Evolutionary conservation across 257 asterid species (phyloP).

Genomic region (Paraleonurus japonicus): DNA sequence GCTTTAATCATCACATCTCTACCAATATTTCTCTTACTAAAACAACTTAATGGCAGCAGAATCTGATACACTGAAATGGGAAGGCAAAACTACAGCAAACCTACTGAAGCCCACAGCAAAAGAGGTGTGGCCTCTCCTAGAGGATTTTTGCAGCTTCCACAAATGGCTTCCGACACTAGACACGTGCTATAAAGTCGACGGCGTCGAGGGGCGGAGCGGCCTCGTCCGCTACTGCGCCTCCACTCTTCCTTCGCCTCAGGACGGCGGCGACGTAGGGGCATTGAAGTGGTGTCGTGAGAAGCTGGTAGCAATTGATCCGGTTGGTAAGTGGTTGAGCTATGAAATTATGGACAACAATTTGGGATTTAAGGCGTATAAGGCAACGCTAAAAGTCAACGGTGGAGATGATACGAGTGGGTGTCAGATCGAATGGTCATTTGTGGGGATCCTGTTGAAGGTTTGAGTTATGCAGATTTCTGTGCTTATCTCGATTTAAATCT

Average conservation of each 20-base stretch:
- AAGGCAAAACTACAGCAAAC: constrained; percentile 50
- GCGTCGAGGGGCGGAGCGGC: constrained; percentile 32
- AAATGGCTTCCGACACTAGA: constrained; percentile 64
- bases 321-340: constrained; percentile 38
- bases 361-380: constrained; percentile 45
- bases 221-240: constrained; percentile 58
- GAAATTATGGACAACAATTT: constrained; percentile 55
- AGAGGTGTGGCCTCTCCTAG: constrained; percentile 60
- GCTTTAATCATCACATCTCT: not conserved
- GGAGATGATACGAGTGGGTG: constrained; percentile 40
- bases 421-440: constrained; percentile 66
- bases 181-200: constrained; percentile 47
- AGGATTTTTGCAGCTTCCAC: constrained; percentile 60
- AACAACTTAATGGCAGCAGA: constrained; percentile 35
- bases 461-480: constrained; percentile 37
- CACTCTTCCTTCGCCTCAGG: constrained; percentile 22
- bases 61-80: constrained; percentile 45
- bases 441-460: constrained; percentile 59
- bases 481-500: constrained; percentile 38
- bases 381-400: constrained; percentile 43
- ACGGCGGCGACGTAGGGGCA: constrained; percentile 15
- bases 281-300: constrained; percentile 63
- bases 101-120: constrained; percentile 37
- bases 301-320: constrained; percentile 41
- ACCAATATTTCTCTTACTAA: not conserved